Base-by-base conservation (phyloP, 768 basidiomycete species). In the Lactarius psammicola region DNA sequence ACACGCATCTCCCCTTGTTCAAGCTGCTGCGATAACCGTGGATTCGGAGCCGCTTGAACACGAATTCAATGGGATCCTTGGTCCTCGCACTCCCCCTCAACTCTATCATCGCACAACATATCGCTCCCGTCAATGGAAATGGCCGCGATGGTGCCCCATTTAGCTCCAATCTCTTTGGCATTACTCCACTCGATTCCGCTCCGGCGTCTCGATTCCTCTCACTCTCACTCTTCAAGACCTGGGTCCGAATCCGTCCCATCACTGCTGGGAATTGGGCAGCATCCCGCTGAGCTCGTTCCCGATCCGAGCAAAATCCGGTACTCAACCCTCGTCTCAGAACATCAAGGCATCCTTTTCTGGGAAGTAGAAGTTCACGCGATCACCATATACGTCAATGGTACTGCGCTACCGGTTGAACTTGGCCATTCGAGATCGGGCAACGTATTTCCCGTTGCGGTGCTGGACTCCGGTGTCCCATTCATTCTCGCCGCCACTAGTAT, bases 21-120 rank as follows among this genome's bases (percentile, higher is more conserved):
- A 72, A 90, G 89, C 84, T 60, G 87, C 90, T 2, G 90, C 84
- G 4, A 73, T 79, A 42, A 68, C 69, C 44, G 84, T 92, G 56
- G 51, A 75, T 1, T 71, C 77, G 44, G 92, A 93, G 74, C 84
- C 84, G 0, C 81, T 93, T 8, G 75, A 81, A 0, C 71, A 79
- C 10, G 68, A 77, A 15, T 93, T 88, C 73, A 79, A 76, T 65
- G 91, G 91, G 30, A 81, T 92, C 59, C 80, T 92, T 6, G 91
- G 90, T 20, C 85, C n/a, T 93, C 56, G 88, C 89, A 1, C 85
- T 92, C 31, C 88, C 91, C 28, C 75, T 78, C 55, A 85, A 91
- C 76, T 89, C 87, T n/a, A 68, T 86, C 66, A 92, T 93, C 60
- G 80, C 86, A 4, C 59, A 73, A 0, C 8, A 49, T 1, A 78